A percentile compares a stretch with the other conserved stretches of the same genome.
phyloP scores from a whole-genome alignment of 31 red algal genomes.

The Bonnemaisonia californica region DNA sequence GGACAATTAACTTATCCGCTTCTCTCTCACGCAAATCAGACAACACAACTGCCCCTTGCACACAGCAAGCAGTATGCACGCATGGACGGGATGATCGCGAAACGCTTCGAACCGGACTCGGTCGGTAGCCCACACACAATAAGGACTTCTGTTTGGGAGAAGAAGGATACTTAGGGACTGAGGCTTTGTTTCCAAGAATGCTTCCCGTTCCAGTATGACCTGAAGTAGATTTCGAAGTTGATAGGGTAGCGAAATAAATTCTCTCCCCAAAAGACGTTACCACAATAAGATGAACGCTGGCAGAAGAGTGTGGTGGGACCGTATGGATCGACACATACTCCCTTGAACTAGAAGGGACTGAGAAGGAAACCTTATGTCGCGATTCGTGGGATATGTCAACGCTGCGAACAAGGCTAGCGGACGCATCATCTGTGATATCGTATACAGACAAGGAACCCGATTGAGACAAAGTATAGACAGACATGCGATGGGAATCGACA shows the following conservation, averaged over 20 bases:
- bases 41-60: conserved; percentile 61
- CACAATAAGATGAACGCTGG: conserved; percentile 66
- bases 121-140: conserved; percentile 57
- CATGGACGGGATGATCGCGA: conserved; percentile 50
- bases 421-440: conserved; percentile 27
- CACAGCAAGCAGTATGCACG: conserved; percentile 83
- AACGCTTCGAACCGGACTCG: conserved; percentile 44
- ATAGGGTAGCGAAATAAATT: conserved; percentile 63
- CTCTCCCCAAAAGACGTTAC: conserved; percentile 90
- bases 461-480: conserved; percentile 80
- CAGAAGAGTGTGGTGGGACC: conserved; percentile 32
- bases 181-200: neutral
- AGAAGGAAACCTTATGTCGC: conserved; percentile 43
- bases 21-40: conserved; percentile 69
- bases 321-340: conserved; percentile 68
- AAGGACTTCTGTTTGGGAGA: conserved; percentile 40
- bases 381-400: conserved; percentile 59
- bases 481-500: conserved; percentile 42
- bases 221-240: conserved; percentile 9
- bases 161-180: neutral
- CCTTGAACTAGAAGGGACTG: conserved; percentile 42
- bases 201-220: conserved; percentile 1
- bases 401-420: conserved; percentile 22
- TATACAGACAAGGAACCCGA: conserved; percentile 69
- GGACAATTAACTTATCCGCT: conserved; percentile 47